A percentile compares a stretch with the other conserved stretches of the same genome.
phyloP scores from a whole-genome alignment of 2,329 filamentous ascomycete genomes.

The Pseudocercospora vitis region DNA sequence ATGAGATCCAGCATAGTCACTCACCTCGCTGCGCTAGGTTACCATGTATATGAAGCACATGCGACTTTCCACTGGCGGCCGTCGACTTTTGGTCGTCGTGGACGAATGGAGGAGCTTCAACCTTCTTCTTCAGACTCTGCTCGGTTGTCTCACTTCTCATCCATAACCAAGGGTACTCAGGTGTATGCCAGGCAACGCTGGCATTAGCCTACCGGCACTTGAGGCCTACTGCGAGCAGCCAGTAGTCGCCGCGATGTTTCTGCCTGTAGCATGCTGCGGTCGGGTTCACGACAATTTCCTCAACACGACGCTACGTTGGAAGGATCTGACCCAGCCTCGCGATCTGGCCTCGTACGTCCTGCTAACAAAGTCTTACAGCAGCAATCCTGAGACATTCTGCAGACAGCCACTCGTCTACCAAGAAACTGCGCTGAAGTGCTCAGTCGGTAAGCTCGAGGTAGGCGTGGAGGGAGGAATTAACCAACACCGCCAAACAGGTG shows the following conservation, averaged over 20 bases:
- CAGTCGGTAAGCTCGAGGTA: neutral
- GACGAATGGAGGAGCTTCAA: slow-evolving; percentile 6
- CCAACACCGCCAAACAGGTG: no score
- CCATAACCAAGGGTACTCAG: neutral
- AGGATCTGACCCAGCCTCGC: neutral
- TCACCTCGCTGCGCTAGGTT: neutral
- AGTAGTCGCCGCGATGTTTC: neutral
- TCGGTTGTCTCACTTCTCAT: neutral
- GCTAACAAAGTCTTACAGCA: slow-evolving; percentile 2
- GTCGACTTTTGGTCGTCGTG: neutral
- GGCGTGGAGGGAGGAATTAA: neutral
- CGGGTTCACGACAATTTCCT: no score
- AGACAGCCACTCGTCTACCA: neutral
- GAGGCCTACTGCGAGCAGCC: neutral
- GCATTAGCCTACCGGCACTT: slow-evolving; percentile 2
- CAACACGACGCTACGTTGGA: neutral
- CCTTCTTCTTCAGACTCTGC: neutral
- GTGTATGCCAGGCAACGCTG: neutral
- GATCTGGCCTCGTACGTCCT: neutral
- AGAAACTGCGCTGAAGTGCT: neutral
- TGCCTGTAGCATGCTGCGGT: no score
- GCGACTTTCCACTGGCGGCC: neutral
- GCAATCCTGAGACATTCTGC: neutral
- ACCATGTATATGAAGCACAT: neutral
- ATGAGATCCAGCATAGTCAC: slow-evolving; percentile 2